Base-by-base conservation (phyloP, 345 rosid species). In the Gossypioides kirkii region DNA sequence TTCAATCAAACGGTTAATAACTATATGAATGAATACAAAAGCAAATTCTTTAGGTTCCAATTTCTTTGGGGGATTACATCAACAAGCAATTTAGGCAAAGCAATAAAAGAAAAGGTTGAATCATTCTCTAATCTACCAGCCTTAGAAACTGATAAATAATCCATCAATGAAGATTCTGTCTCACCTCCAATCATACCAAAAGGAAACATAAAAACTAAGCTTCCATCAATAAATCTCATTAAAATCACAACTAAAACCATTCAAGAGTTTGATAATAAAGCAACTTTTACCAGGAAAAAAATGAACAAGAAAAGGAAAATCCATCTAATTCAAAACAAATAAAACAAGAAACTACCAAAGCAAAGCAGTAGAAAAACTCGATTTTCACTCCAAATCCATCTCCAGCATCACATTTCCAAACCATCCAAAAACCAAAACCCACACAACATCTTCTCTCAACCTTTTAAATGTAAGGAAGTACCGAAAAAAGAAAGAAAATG, bases 1-100 rank as follows among this genome's bases (percentile, higher is more conserved):
- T 72, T 72, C 58, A 72, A 72, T 73, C 69, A 32, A 72, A 72
- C 67, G 61, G 59, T 72, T 43, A 22, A 72, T 10, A 59, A 22
- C 13, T 58, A 17, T 18, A 73, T 61, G 68, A 72, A 61, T 18
- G 16, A 60, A 60, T 60, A 17, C 3, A 32, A 25, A 69, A 6
- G 8, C 36, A 50, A 28, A 4, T 4, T 14, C 16, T 0, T 23
- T 11, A 13, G 23, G 41, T 22, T 3, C 22, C 10, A 43, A 32
- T 60, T 9, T 20, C 26, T 50, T 22, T 8, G 13, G 11, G 43
- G 73, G 47, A 55, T 73, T 61, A 53, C 28, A 46, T 60, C 43
- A 69, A 49, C 9, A 68, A 10, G 60, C 72, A 50, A 69, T 45
- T 50, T 32, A 20, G 28, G 59, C 46, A 17, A 50, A 69, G 60